phyloP scores from a whole-genome alignment of 768 basidiomycete genomes.

The Megacollybia marginata region DNA sequence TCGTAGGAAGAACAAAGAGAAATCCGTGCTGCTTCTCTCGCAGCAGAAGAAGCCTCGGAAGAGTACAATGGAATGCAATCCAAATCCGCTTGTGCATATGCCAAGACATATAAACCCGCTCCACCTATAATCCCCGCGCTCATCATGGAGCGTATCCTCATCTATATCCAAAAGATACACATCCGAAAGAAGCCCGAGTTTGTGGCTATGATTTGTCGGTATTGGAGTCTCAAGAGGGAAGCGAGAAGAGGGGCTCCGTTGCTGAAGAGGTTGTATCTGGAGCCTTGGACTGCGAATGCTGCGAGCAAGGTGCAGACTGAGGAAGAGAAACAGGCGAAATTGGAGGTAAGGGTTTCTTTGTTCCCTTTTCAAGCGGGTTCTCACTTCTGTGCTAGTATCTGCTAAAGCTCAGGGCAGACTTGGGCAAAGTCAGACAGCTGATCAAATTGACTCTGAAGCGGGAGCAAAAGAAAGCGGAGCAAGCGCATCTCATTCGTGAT shows the following conservation, averaged over 20 bases:
- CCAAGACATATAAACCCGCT: constrained; percentile 86
- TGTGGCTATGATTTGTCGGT: constrained; percentile 71
- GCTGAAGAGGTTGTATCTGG: constrained; percentile 86
- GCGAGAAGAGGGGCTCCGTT: constrained; percentile 89
- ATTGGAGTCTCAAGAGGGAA: constrained; percentile 97
- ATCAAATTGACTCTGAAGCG: constrained; percentile 66
- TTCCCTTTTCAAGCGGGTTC: neutral
- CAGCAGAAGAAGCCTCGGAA: constrained; percentile 30
- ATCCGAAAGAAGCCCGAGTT: constrained; percentile 76
- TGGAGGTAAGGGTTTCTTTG: constrained; percentile 50
- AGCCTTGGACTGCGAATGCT: constrained; percentile 87
- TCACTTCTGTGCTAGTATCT: constrained; percentile 33
- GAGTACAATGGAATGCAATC: constrained; percentile 37
- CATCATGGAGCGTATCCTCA: constrained; percentile 71
- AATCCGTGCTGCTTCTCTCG: constrained; percentile 46
- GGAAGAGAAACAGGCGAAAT: constrained; percentile 73
- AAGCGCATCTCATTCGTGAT: constrained; percentile 58
- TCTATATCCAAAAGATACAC: constrained; percentile 63
- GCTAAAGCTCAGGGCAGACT: constrained; percentile 61
- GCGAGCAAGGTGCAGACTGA: constrained; percentile 63
- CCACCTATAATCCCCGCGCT: constrained; percentile 87
- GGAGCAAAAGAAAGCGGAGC: constrained; percentile 72
- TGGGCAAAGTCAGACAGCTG: constrained; percentile 64
- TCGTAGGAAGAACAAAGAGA: constrained; percentile 65
- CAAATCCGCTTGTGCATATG: constrained; percentile 85